Evolutionary conservation across 129 eudicot species (phyloP), one percentile per base, ranked within the genome.

Genomic region (Tanacetum coccineum): DNA sequence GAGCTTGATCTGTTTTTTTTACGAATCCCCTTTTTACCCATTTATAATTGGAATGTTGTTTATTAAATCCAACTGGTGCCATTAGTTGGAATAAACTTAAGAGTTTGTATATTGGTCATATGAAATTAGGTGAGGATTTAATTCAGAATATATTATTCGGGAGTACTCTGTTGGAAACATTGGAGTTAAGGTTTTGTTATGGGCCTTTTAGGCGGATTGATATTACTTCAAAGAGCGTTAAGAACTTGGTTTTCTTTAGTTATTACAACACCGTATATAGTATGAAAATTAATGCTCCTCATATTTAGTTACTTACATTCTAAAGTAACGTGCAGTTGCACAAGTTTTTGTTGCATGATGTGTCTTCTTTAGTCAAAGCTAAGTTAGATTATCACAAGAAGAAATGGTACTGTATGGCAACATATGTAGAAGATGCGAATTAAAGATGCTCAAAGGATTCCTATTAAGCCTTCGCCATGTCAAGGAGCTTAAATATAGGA

Each of bases 61-160:
- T 9, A 1, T 39, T 72, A 3, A 62, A 62, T 52, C 76, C 76
- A 13, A 22, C 13, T 12, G 45, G 63, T 0, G 25, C 46, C 18
- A 40, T 72, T 51, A 62, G 70, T 2, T 72, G 76, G 70, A 52
- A 51, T 20, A 72, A 25, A 3, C 70, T 72, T 52, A 62, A 55
- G 46, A 62, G 20, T 20, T 62, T 62, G 25, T 14, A 54, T 50
- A 52, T 72, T 32, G 9, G 14, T 3, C 1, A 4, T 13, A 45
- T n/a, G 3, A 52, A 62, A 2, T 20, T 72, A 53, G 70, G 36
- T 39, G 64, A 62, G 14, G 45, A 39, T 62, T 39, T 52, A 53
- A 72, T 72, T 72, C 55, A 72, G n/a, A 72, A 62, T 4, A 15
- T 72, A 40, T 62, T 72, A 52, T 72, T 70, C 0, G 64, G 76